phyloP scores from a whole-genome alignment of 2,329 filamentous ascomycete species.

The Ophiobolus disseminans region DNA sequence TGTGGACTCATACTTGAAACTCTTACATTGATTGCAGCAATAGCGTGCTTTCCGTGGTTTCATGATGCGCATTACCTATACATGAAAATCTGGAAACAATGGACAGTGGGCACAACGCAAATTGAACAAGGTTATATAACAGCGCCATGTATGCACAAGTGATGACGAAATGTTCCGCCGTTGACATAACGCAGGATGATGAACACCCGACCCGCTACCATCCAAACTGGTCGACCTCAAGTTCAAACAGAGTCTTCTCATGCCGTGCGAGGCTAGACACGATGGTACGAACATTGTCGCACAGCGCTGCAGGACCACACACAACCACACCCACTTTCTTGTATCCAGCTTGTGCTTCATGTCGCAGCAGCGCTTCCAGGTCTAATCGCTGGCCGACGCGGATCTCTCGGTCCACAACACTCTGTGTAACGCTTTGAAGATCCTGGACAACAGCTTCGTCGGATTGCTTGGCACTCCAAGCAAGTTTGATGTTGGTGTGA shows the following conservation, averaged over 20 bases:
- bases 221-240: background rate
- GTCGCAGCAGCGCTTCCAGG: conserved; percentile 36
- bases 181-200: no score
- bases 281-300: conserved; percentile 44
- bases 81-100: no score
- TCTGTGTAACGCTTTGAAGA: background rate
- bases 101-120: no score
- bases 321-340: conserved; percentile 49
- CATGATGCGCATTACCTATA: no score
- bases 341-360: conserved; percentile 46
- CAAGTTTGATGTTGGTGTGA: conserved; percentile 50
- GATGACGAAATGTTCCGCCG: no score
- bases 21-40: no score
- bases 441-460: conserved; percentile 4
- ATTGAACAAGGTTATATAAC: no score
- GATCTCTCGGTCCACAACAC: conserved; percentile 11
- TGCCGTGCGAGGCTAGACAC: background rate
- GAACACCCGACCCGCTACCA: no score
- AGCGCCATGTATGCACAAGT: no score
- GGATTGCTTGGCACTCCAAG: conserved; percentile 45
- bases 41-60: no score
- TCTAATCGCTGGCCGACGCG: conserved; percentile 46
- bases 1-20: no score
- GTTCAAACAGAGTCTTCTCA: background rate
- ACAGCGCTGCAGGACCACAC: conserved; percentile 49